Base-by-base conservation (phyloP, 495 filamentous ascomycete species). In the Durotheca rogersii region DNA sequence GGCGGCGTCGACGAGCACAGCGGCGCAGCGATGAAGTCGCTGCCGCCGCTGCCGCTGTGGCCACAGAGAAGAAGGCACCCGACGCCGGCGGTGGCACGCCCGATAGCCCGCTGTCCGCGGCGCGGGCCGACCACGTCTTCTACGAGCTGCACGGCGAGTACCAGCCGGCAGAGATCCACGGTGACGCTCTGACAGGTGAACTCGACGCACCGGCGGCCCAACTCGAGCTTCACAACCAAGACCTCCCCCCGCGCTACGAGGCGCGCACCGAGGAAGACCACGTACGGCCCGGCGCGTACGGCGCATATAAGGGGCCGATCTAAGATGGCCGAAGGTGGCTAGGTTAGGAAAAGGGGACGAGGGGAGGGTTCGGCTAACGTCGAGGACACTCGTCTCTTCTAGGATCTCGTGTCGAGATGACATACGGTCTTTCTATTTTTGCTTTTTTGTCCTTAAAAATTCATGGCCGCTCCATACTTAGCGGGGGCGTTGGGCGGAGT, bases 71-170 rank as follows among this genome's bases (percentile, higher is more conserved):
- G 19, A 19, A 48, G 53, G 7, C 19, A 6, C 7, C 29, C 43
- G 9, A 36, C 27, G 7, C 43, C 39, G 4, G 29, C 16, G 20
- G 41, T 31, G n/a, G 17, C 40, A 53, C 45, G 53, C 48, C 44
- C 55, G 53, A 19, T 49, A 49, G 7, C 55, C 55, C 2, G 55
- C 49, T 1, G 33, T 10, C 16, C 39, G 55, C 14, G 55, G 53
- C 10, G 14, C 53, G 11, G 49, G 45, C 12, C 27, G 40, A 7
- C 55, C 27, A 35, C 4, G 44, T 50, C 18, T 53, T 47, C 16
- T 48, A 58, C 15, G 55, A 58, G 25, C 18, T 58, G 15, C 49
- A 40, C 17, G 41, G 36, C 21, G 10, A 50, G 0, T 38, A 39
- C 14, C 40, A 10, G 0, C 49, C 55, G 2, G 35, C 35, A 6